phyloP scores from a whole-genome alignment of 208 protist species.

The Acanthamoeba polyphaga region DNA sequence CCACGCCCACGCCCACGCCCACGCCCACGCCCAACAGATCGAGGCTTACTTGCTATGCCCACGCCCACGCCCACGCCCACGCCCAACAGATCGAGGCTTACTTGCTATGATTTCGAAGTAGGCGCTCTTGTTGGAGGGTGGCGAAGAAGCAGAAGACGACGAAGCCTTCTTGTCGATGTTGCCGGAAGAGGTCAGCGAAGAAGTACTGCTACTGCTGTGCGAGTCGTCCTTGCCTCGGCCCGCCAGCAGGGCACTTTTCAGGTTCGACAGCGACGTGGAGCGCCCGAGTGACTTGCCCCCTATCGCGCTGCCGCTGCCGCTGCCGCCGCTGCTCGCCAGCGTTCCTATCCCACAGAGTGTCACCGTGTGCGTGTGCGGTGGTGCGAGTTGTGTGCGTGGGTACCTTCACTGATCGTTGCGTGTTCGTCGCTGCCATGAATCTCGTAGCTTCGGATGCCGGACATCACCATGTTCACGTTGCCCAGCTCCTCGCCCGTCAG shows the following conservation, averaged over 20 bases:
- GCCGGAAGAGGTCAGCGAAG: too few relatives aligned
- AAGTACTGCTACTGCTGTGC: too few relatives aligned
- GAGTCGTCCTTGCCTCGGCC: background rate
- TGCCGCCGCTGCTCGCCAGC: too few relatives aligned
- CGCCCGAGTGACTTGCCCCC: background rate
- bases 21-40: background rate
- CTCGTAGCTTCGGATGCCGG: background rate
- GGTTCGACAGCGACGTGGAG: background rate
- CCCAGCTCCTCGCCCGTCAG: conserved; percentile 11
- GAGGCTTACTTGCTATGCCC: background rate
- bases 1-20: background rate
- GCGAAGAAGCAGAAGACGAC: too few relatives aligned
- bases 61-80: background rate
- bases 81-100: background rate
- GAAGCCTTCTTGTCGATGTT: too few relatives aligned
- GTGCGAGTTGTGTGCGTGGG: too few relatives aligned
- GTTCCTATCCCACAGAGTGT: too few relatives aligned
- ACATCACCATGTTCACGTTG: conserved; percentile 25
- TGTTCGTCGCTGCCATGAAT: background rate
- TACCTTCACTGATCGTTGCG: background rate
- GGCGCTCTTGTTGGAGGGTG: background rate
- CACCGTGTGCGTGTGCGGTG: too few relatives aligned
- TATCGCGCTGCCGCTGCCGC: too few relatives aligned
- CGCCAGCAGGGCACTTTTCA: background rate
- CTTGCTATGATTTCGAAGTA: conserved; percentile 1